Conservation (phyloP, 176 grass and related monocot species). For the Musa itinerans region DNA sequence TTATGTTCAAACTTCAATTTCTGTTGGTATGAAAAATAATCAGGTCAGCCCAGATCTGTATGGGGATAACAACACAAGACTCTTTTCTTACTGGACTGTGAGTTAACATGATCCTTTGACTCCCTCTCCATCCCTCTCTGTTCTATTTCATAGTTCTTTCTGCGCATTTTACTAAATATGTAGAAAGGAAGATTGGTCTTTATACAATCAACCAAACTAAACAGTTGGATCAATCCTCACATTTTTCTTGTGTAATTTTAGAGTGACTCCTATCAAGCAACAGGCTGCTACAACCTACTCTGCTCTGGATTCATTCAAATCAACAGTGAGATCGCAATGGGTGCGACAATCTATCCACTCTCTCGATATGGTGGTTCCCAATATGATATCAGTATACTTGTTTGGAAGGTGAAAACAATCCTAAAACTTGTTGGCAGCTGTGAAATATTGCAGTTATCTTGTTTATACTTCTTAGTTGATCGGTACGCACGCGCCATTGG, state of each 20-base stretch:
- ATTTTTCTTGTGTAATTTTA: neutral
- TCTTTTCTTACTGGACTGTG: conserved; percentile 19
- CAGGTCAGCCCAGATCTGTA: conserved; percentile 3
- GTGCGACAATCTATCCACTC: neutral
- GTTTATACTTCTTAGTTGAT: neutral
- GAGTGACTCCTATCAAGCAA: conserved; percentile 8
- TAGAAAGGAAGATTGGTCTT: neutral
- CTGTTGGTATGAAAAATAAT: neutral
- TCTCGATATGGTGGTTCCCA: neutral
- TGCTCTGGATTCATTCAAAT: conserved; percentile 14
- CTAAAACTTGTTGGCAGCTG: too few species aligned
- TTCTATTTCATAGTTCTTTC: neutral
- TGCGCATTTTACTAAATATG: neutral
- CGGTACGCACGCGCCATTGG: neutral
- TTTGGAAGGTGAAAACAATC: neutral
- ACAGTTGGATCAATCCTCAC: neutral
- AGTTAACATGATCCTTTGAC: neutral
- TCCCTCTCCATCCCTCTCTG: neutral
- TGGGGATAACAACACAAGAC: conserved; percentile 7
- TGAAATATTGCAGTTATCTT: neutral
- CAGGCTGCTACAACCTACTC: conserved; percentile 12
- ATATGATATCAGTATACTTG: conserved; percentile 7
- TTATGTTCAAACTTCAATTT: neutral
- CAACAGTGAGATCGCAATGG: conserved; percentile 1
- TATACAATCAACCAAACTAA: neutral